Evolutionary conservation across 2,329 filamentous ascomycete genomes (phyloP), one percentile per base, ranked within the genome.

Genomic region (Fonsecaea erecta): DNA sequence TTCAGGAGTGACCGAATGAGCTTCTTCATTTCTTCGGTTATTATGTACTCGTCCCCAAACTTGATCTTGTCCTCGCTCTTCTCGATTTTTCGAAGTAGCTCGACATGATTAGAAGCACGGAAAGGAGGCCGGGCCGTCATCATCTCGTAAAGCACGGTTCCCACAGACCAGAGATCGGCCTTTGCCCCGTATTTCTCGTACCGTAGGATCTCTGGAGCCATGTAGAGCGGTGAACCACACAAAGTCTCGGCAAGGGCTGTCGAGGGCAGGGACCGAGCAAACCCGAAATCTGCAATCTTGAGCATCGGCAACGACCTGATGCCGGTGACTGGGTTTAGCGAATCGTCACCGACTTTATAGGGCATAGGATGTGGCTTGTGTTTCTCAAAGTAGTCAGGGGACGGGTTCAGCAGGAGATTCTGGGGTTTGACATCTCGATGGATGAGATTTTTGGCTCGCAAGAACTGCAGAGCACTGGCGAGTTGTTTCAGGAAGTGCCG

Each of bases 251-350:
- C 95, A 68, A 99, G 84, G 4, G 93, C 94, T 0, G 94, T 96
- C 7, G 91, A 88, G 1, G 95, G 94, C 55, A 99, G 81, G 62
- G 96, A 92, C 62, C 95, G 88, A 62, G 95, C 95, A 76, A 99
- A 99, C n/a, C 95, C 95, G 75, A 99, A 99, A 80, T 99, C 95
- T 63, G 95, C 95, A 72, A 99, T 89, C 80, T 99, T 99, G 66
- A 99, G 86, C 90, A 98, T 96, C 3, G 95, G 95, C 48, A 99
- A 80, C 18, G 93, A 95, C 60, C 87, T 84, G 32, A 99, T 81
- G 7, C 95, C 95, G 28, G 89, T 89, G 28, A 89, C 86, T 3
- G 94, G 93, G 52, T 92, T 90, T 62, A 95, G 82, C 0, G 92
- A 93, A 75, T 93, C 88, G 51, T 90, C 88, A 73, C 90, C 93